Conservation (phyloP, 2,329 filamentous ascomycete species). For the Magnaporthiopsis incrustans region DNA sequence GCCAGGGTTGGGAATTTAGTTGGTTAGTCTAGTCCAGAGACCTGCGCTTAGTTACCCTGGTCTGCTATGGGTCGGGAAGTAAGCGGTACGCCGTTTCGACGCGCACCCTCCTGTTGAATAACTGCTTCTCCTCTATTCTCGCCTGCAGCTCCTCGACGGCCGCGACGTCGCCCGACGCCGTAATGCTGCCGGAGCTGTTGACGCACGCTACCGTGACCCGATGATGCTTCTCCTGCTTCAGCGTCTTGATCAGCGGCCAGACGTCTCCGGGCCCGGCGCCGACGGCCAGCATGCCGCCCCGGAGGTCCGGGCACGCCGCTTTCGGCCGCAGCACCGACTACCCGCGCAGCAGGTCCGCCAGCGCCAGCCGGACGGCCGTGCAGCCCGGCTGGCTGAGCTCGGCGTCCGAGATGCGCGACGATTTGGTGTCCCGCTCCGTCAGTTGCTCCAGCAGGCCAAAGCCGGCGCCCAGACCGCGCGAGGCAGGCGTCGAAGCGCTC, state of each 20-base stretch:
- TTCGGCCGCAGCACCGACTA: constrained; percentile 10
- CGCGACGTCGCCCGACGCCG: constrained; percentile 21
- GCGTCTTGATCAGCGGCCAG: constrained; percentile 11
- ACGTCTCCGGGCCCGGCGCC: constrained; percentile 8
- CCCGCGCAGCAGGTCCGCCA: constrained; percentile 8
- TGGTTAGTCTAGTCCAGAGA: too few species aligned
- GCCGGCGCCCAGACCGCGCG: constrained; percentile 14
- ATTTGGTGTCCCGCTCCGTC: constrained; percentile 7
- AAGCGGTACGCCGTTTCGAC: constrained; percentile 30
- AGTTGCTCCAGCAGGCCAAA: constrained; percentile 22
- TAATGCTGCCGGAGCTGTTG: constrained; percentile 19
- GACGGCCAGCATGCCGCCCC: constrained; percentile 14
- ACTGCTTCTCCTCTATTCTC: constrained; percentile 8
- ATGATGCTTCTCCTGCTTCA: constrained; percentile 3
- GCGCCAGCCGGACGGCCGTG: constrained; percentile 12
- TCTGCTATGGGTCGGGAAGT: too few species aligned
- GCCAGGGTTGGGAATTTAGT: too few species aligned
- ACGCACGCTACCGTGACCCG: constrained; percentile 13
- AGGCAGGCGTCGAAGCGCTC: constrained; percentile 15
- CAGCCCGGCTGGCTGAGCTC: constrained; percentile 18
- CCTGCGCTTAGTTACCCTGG: too few species aligned
- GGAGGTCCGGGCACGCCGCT: constrained; percentile 3
- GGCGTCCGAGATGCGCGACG: constrained; percentile 18
- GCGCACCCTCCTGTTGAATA: constrained; percentile 23
- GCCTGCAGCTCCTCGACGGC: constrained; percentile 17